phyloP scores from a whole-genome alignment of 2,329 filamentous ascomycete genomes.

The Aplosporella prunicola region DNA sequence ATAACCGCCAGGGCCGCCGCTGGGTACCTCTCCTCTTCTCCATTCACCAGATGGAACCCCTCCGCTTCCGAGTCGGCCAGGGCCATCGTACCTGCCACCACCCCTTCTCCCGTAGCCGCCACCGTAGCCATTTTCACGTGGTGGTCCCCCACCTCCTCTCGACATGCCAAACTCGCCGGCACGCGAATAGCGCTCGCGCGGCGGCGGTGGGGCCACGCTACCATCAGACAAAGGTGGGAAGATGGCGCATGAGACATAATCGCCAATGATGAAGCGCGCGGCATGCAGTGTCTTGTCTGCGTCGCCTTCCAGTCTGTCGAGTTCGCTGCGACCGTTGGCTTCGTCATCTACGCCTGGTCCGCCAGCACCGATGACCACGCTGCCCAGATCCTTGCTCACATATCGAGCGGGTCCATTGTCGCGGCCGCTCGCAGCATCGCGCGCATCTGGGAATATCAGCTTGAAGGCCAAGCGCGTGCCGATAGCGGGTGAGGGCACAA shows the following conservation, averaged over 20 bases:
- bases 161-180: constrained; percentile 4
- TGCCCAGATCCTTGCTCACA: constrained; percentile 72
- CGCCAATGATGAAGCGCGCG: constrained; percentile 75
- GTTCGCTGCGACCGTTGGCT: constrained; percentile 13
- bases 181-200: constrained; percentile 17
- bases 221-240: constrained; percentile 67
- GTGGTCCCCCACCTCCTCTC: constrained; percentile 20
- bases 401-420: constrained; percentile 48
- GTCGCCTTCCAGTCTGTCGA: constrained; percentile 46
- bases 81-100: constrained; percentile 31
- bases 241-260: constrained; percentile 77
- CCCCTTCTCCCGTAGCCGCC: constrained; percentile 27
- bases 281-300: constrained; percentile 66
- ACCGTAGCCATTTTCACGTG: constrained; percentile 27
- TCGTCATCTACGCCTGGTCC: constrained; percentile 28
- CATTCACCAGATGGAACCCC: constrained; percentile 51
- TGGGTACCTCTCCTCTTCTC: constrained; percentile 56
- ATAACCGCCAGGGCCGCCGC: constrained; percentile 25
- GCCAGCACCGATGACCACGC: constrained; percentile 62
- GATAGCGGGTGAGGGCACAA: constrained; percentile 64
- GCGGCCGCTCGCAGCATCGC: constrained; percentile 29
- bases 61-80: constrained; percentile 29
- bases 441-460: constrained; percentile 71
- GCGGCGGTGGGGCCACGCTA: constrained; percentile 54
- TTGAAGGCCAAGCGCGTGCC: constrained; percentile 84